Conservation (phyloP, 2,329 filamentous ascomycete genomes). For the Fusarium nisikadoi region DNA sequence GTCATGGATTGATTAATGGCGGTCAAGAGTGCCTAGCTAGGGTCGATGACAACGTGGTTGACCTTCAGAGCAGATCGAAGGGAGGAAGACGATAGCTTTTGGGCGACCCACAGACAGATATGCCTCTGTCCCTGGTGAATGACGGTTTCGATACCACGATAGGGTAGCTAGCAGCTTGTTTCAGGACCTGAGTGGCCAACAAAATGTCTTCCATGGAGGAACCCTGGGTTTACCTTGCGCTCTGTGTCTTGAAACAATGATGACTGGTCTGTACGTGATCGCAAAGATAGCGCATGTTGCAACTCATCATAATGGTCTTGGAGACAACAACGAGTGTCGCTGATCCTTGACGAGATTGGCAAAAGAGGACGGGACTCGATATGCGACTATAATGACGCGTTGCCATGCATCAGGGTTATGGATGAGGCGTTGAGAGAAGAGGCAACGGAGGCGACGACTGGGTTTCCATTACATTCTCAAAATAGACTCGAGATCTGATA, state of each 20-base stretch:
- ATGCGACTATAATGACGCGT: background rate
- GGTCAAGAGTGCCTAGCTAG: conserved; percentile 17
- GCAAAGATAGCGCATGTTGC: background rate
- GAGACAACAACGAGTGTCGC: background rate
- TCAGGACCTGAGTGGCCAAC: background rate
- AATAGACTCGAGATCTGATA: background rate
- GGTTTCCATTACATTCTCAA: background rate
- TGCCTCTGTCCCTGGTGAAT: background rate
- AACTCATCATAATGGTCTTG: background rate
- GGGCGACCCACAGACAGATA: too few relatives aligned
- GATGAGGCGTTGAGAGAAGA: conserved; percentile 22
- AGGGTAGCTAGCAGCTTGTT: background rate
- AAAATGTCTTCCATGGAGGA: background rate
- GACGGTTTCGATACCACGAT: background rate
- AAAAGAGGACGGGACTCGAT: background rate
- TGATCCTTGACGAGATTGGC: background rate
- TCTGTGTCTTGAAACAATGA: background rate
- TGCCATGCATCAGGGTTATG: background rate
- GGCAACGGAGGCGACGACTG: background rate
- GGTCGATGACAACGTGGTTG: conserved; percentile 13
- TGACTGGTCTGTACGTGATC: background rate
- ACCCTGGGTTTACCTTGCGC: background rate
- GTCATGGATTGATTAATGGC: conserved; percentile 19
- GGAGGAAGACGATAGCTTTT: background rate
- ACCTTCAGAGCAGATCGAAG: background rate